Base-by-base conservation (phyloP, 2,329 filamentous ascomycete genomes). In the Biscogniauxia marginata region DNA sequence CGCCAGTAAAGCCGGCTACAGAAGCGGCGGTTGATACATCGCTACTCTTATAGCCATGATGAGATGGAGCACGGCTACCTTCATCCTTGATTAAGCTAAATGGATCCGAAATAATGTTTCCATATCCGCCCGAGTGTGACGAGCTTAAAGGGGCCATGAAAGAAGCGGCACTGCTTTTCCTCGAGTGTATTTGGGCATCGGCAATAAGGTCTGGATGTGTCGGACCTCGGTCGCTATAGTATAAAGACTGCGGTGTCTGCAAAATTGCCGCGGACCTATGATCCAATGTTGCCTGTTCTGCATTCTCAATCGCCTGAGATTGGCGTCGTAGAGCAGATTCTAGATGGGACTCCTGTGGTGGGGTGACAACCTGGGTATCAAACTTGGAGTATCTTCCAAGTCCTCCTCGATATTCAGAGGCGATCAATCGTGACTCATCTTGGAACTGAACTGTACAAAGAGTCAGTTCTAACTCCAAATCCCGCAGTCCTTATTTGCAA, bases 351-450 rank as follows among this genome's bases (percentile, higher is more conserved):
- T 69, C 70, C 22, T 63, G 67, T 5, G 66, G 67, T 22, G 68
- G 69, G 22, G 64, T 65, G 18, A 55, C 57, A n/a, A 56, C 54
- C 19, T 76, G 73, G 50, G 74, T 74, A 54, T 78, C 78, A 24
- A 84, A 70, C 4, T 78, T 78, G 21, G 86, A 81, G 73, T 97
- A 97, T 60, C 85, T 85, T 62, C 85, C 83, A 21, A 87, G 75
- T 0, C 93, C 93, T 3, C 91, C 92, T 52, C 84, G 81, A 71
- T 98, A 98, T 70, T 96, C 92, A 1, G 90, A 93, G 6, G 93
- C 93, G 71, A 97, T 96, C 48, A 89, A 82, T 24, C 92, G 84
- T 20, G 93, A 97, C 70, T 98, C 92, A 69, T 97, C 93, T 66
- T 89, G 82, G 64, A 98, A 97, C 52, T 84, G 81, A 13, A 97